A percentile compares a stretch with the other conserved stretches of the same genome.
These are phyloP conservation scores for Fusarium hostae DNA, from an alignment of 2,329 filamentous ascomycete species.

Conservation along the genomic window DNA sequence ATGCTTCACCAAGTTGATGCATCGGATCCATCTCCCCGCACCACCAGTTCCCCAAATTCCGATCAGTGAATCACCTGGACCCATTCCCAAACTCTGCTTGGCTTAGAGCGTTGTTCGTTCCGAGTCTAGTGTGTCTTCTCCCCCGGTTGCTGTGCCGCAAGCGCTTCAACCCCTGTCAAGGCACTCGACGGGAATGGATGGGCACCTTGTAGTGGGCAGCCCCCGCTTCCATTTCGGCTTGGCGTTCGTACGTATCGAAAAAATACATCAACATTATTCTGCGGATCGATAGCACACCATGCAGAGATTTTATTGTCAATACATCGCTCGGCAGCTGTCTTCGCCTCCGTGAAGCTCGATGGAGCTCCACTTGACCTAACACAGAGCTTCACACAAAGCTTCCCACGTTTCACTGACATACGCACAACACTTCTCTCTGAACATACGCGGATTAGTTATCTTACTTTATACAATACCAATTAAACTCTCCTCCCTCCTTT, in stretches of 20 bases:
- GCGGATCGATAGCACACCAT: not conserved
- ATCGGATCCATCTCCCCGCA: slow-evolving; percentile 29
- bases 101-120: slow-evolving; percentile 14
- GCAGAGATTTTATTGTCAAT: slow-evolving; percentile 15
- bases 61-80: slow-evolving; percentile 29
- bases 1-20: not conserved
- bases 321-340: not conserved
- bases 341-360: slow-evolving; percentile 11
- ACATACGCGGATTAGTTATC: slow-evolving; percentile 10
- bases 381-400: slow-evolving; percentile 34
- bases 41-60: slow-evolving; percentile 16
- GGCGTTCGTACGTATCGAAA: slow-evolving; percentile 5
- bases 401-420: slow-evolving; percentile 26
- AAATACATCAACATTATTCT: not conserved
- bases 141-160: slow-evolving; percentile 34
- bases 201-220: slow-evolving; percentile 10
- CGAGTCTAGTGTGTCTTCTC: slow-evolving; percentile 23
- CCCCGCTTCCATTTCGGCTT: slow-evolving; percentile 35
- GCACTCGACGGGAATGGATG: slow-evolving; percentile 26
- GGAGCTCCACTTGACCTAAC: slow-evolving; percentile 34
- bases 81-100: slow-evolving; percentile 26
- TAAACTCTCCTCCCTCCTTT: not conserved
- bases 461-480: slow-evolving; percentile 10
- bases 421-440: slow-evolving; percentile 8
- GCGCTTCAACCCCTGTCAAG: slow-evolving; percentile 22